phyloP scores from a whole-genome alignment of 306 rosid genomes.

The Sicyos baderoa region DNA sequence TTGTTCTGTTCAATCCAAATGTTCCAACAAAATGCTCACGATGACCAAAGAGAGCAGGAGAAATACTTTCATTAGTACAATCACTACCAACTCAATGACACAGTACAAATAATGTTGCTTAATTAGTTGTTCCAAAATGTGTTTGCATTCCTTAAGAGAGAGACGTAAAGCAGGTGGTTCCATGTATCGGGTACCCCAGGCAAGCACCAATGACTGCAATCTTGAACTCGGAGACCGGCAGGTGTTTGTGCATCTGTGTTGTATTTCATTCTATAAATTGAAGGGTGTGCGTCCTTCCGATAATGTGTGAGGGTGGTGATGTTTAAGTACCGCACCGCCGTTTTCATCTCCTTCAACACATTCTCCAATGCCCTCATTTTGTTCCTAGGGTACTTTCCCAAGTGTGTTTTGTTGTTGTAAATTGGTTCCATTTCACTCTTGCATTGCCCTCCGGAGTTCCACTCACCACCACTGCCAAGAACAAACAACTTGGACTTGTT shows the following conservation, averaged over 20 bases:
- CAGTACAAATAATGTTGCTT: too few relatives aligned
- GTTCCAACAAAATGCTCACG: too few relatives aligned
- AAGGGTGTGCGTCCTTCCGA: conserved; percentile 89
- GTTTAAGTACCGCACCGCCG: conserved; percentile 65
- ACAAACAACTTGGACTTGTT: conserved; percentile 16
- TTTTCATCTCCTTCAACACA: conserved; percentile 57
- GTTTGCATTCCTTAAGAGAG: conserved; percentile 29
- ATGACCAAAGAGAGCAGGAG: too few relatives aligned
- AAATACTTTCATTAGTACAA: too few relatives aligned
- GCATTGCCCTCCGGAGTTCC: conserved; percentile 97
- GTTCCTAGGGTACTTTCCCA: conserved; percentile 59
- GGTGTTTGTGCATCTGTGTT: conserved; percentile 30
- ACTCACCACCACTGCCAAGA: conserved; percentile 76
- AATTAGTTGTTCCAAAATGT: conserved; percentile 17
- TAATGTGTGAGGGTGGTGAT: conserved; percentile 75
- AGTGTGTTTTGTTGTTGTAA: conserved; percentile 30
- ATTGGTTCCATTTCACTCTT: conserved; percentile 72
- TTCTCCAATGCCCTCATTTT: conserved; percentile 76
- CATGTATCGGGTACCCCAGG: conserved; percentile 67
- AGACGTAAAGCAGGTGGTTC: conserved; percentile 47
- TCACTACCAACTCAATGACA: too few relatives aligned
- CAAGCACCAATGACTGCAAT: conserved; percentile 65
- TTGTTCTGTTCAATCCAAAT: too few relatives aligned
- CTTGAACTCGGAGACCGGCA: conserved; percentile 37
- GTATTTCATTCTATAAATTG: conserved; percentile 51